Percentiles rank a stretch among this genome's conserved stretches.
Evolutionary conservation across 2,329 filamentous ascomycete species (phyloP).

Genomic region (Teratosphaeria destructans): DNA sequence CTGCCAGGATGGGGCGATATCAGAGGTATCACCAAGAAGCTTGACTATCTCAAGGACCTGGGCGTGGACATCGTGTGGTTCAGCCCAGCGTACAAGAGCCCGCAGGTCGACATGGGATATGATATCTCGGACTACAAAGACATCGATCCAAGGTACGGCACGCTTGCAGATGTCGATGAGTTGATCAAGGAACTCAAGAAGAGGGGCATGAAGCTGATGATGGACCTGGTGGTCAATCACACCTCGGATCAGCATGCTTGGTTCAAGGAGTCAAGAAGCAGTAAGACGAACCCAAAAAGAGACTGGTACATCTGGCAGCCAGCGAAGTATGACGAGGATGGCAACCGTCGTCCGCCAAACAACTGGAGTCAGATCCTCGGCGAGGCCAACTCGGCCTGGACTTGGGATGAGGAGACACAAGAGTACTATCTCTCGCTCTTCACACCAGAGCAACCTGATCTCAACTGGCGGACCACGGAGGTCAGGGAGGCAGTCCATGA

Average conservation of each 20-base stretch:
- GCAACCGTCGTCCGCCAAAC: conserved; percentile 48
- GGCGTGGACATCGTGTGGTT: conserved; percentile 58
- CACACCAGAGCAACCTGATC: conserved; percentile 36
- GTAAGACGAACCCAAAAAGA: conserved; percentile 42
- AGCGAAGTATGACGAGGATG: conserved; percentile 42
- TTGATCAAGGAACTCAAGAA: conserved; percentile 34
- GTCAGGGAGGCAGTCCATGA: conserved; percentile 37
- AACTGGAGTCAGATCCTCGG: conserved; percentile 36
- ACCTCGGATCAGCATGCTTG: conserved; percentile 41
- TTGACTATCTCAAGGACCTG: conserved; percentile 53
- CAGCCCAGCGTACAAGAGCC: conserved; percentile 48
- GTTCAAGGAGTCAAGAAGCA: conserved; percentile 47
- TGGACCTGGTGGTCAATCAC: conserved; percentile 25
- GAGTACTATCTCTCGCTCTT: conserved; percentile 40
- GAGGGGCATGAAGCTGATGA: conserved; percentile 39
- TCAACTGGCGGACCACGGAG: conserved; percentile 39
- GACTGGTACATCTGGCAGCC: conserved; percentile 60
- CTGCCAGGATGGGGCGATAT: conserved; percentile 52
- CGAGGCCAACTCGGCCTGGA: conserved; percentile 32
- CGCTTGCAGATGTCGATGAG: conserved; percentile 35
- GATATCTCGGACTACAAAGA: conserved; percentile 39
- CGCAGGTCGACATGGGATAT: conserved; percentile 46
- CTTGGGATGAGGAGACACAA: conserved; percentile 36
- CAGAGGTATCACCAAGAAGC: conserved; percentile 51
- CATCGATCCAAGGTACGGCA: conserved; percentile 39